Percentiles rank a stretch among this genome's conserved stretches.
Conservation (phyloP, 2,329 filamentous ascomycete species). For the Colletotrichum sp. region DNA sequence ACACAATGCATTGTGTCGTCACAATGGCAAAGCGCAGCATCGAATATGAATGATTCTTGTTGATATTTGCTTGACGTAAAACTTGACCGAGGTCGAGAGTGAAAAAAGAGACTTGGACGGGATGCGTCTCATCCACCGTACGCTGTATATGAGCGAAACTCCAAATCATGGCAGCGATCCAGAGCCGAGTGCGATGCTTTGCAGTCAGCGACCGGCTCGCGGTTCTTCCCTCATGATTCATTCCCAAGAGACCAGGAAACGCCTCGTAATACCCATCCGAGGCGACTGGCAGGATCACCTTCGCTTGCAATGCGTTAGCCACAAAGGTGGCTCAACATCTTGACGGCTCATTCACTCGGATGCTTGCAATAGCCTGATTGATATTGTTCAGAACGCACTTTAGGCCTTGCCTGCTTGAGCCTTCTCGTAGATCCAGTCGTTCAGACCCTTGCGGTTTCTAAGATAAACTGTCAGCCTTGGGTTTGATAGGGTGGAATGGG, state of each 20-base stretch:
- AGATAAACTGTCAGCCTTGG: conserved; percentile 48
- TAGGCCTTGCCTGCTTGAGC: conserved; percentile 64
- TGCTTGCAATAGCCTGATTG: background rate
- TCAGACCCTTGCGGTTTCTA: conserved; percentile 85
- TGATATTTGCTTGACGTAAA: background rate
- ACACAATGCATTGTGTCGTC: background rate
- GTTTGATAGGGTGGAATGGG: no score
- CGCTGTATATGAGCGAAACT: background rate
- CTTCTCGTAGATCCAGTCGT: conserved; percentile 96
- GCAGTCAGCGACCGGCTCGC: background rate
- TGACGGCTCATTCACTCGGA: background rate
- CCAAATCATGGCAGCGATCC: background rate
- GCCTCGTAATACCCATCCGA: background rate
- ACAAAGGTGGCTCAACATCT: background rate
- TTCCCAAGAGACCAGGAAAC: background rate
- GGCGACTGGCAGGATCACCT: background rate
- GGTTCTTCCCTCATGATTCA: background rate
- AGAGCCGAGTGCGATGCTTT: background rate
- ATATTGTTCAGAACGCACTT: background rate
- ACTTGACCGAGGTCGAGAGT: background rate
- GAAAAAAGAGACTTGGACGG: background rate
- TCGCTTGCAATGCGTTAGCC: background rate
- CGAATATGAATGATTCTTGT: background rate
- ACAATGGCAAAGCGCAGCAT: background rate
- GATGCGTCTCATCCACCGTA: background rate